Percentiles rank a stretch among this genome's conserved stretches.
Conservation (phyloP, 1,284 basidiomycete genomes). For the Thecaphora thlaspeos region DNA sequence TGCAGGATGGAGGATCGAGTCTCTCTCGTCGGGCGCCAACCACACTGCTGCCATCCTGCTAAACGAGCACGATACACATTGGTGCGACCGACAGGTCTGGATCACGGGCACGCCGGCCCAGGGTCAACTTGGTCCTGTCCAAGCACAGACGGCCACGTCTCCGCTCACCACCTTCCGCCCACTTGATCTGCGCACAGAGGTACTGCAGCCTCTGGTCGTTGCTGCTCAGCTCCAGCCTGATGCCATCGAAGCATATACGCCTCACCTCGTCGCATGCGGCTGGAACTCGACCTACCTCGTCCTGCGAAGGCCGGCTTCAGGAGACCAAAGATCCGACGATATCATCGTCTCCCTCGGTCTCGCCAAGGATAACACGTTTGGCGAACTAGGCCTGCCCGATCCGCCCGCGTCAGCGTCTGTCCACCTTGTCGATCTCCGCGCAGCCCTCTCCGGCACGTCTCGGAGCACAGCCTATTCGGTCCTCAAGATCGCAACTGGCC, state of each 20-base stretch:
- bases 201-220: neutral
- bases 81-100: slow-evolving; percentile 9
- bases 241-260: slow-evolving; percentile 1
- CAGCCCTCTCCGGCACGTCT: neutral
- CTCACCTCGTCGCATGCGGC: slow-evolving; percentile 17
- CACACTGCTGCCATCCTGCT: slow-evolving; percentile 25
- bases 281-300: slow-evolving; percentile 36
- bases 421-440: neutral
- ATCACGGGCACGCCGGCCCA: slow-evolving; percentile 11
- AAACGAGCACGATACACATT: neutral
- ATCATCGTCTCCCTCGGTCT: slow-evolving; percentile 22
- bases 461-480: neutral
- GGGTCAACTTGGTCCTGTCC: slow-evolving; percentile 19
- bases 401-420: neutral
- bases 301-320: neutral
- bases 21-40: slow-evolving; percentile 26
- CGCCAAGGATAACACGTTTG: slow-evolving; percentile 19
- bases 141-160: neutral
- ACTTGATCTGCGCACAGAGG: slow-evolving; percentile 8
- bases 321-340: neutral
- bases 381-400: slow-evolving; percentile 16
- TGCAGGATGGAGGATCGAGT: slow-evolving; percentile 1
- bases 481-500: slow-evolving; percentile 12
- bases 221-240: no score
- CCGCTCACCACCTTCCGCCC: slow-evolving; percentile 6